Conservation (phyloP, 768 basidiomycete genomes). For the Mycena metata region DNA sequence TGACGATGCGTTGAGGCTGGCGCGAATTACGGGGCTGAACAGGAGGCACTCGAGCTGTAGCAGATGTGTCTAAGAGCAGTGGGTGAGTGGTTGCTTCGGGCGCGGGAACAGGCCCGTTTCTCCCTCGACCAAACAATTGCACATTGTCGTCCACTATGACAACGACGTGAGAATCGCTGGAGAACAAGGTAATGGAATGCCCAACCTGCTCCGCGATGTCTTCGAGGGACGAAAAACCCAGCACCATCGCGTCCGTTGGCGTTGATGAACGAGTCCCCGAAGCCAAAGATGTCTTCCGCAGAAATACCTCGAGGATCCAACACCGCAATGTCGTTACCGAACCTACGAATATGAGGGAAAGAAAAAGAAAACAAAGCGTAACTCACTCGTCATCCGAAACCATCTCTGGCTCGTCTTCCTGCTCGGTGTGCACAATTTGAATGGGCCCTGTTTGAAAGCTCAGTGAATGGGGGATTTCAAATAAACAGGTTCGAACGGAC, state of each 20-base stretch:
- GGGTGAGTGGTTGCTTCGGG: conserved; percentile 86
- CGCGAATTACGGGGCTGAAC: conserved; percentile 64
- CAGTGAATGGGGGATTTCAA: conserved; percentile 36
- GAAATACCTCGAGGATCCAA: conserved; percentile 55
- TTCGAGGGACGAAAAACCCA: conserved; percentile 67
- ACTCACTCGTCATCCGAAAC: conserved; percentile 76
- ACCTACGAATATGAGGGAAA: conserved; percentile 44
- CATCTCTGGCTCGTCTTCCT: conserved; percentile 72
- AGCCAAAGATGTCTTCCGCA: conserved; percentile 67
- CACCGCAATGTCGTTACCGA: conserved; percentile 55
- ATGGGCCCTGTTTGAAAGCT: conserved; percentile 56
- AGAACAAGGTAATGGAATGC: conserved; percentile 10
- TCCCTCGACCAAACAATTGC: conserved; percentile 74
- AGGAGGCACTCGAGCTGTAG: conserved; percentile 57
- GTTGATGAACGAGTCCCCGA: conserved; percentile 66
- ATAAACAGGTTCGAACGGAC: conserved; percentile 48
- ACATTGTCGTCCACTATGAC: conserved; percentile 64
- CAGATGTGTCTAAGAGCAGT: conserved; percentile 76
- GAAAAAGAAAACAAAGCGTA: not conserved
- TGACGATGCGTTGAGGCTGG: conserved; percentile 68
- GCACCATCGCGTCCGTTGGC: conserved; percentile 59
- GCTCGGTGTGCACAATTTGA: conserved; percentile 72
- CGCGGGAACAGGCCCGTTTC: conserved; percentile 64
- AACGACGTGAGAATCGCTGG: conserved; percentile 5
- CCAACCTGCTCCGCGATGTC: conserved; percentile 65